Evolutionary conservation across 129 eudicot species (phyloP).

Genomic region (Flaveria sonorensis): DNA sequence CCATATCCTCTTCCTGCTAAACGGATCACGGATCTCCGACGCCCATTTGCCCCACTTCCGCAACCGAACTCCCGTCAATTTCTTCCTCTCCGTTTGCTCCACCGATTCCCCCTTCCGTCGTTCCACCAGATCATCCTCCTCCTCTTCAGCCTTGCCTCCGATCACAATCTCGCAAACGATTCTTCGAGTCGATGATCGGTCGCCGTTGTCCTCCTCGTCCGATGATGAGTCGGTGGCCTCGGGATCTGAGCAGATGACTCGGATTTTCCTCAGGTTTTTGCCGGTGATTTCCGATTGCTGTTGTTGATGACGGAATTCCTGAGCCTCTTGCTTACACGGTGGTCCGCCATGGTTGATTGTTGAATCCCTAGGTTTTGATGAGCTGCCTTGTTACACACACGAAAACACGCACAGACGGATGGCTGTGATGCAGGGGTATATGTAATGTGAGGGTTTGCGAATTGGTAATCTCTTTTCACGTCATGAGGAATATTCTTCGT

Average conservation of each 20-base stretch:
- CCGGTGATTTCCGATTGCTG: slow-evolving; percentile 25
- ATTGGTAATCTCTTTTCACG: slow-evolving; percentile 25
- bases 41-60: slow-evolving; percentile 44
- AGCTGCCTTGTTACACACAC: not conserved
- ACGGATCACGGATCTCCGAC: slow-evolving; percentile 48
- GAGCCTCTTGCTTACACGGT: slow-evolving; percentile 37
- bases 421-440: slow-evolving; percentile 3
- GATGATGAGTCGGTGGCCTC: slow-evolving; percentile 48
- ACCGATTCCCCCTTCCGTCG: slow-evolving; percentile 2
- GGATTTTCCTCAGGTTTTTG: slow-evolving; percentile 36
- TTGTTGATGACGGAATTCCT: slow-evolving; percentile 18
- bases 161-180: slow-evolving; percentile 42
- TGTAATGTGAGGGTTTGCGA: slow-evolving; percentile 16
- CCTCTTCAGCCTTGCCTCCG: slow-evolving; percentile 4
- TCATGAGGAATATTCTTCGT: slow-evolving; percentile 28
- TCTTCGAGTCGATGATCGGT: slow-evolving; percentile 31
- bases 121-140: not conserved
- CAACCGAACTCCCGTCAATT: slow-evolving; percentile 35
- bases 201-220: slow-evolving; percentile 34
- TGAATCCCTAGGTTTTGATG: slow-evolving; percentile 10
- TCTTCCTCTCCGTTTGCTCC: slow-evolving; percentile 24
- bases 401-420: slow-evolving; percentile 18
- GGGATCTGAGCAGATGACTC: slow-evolving; percentile 46
- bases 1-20: slow-evolving; percentile 34
- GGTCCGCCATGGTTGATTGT: slow-evolving; percentile 30